Percentiles rank a stretch among this genome's conserved stretches.
Conservation (phyloP, 257 asterid genomes). For the Rhazya stricta region DNA sequence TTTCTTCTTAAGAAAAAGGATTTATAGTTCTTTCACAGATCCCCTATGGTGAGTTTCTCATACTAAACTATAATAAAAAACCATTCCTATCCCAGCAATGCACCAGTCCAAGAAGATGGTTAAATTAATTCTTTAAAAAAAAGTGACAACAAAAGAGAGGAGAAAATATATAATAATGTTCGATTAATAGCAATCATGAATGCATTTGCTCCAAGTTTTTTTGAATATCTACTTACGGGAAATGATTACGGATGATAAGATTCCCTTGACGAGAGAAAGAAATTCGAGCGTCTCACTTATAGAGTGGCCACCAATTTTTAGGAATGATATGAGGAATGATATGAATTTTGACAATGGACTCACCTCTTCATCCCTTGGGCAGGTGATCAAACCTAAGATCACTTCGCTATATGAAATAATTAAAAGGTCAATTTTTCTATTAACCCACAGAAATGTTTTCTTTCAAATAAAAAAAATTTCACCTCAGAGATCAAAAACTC, state of each 20-base stretch:
- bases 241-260: background rate
- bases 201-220: background rate
- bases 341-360: background rate
- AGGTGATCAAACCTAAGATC: background rate
- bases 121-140: too few species aligned
- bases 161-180: background rate
- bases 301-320: background rate
- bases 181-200: background rate
- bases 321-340: too few species aligned
- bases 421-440: too few species aligned
- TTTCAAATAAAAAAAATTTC: background rate
- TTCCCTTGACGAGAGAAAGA: background rate
- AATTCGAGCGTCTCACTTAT: background rate
- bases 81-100: too few species aligned
- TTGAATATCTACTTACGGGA: background rate
- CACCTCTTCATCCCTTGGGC: background rate
- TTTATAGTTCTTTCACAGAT: too few species aligned
- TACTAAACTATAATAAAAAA: too few species aligned
- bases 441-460: background rate
- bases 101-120: too few species aligned
- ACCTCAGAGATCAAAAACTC: background rate
- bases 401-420: background rate
- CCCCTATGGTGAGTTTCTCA: too few species aligned
- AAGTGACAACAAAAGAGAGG: too few species aligned
- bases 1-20: too few species aligned